Percentiles rank a stretch among this genome's conserved stretches.
phyloP scores from a whole-genome alignment of 1,284 basidiomycete species.

The Ganoderma multipileum region DNA sequence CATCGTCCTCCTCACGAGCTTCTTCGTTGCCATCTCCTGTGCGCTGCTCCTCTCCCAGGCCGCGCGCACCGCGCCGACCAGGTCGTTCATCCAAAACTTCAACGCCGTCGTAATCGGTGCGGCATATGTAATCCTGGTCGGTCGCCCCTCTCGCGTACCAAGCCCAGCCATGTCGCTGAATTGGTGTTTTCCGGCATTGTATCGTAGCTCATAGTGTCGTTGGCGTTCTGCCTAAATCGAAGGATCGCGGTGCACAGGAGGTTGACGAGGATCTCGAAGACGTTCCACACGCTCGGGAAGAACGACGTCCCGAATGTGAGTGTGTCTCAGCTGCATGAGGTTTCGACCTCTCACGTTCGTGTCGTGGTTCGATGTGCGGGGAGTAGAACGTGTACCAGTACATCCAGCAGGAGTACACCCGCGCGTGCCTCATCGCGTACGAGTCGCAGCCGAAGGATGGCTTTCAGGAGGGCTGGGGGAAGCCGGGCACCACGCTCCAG shows the following conservation, averaged over 20 bases:
- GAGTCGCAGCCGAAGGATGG: slow-evolving; percentile 78
- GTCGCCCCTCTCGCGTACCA: slow-evolving; percentile 32
- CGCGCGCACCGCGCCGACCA: slow-evolving; percentile 61
- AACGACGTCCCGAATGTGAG: slow-evolving; percentile 79
- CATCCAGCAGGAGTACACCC: slow-evolving; percentile 80
- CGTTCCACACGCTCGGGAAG: slow-evolving; percentile 64
- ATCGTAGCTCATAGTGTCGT: slow-evolving; percentile 55
- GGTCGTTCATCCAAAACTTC: slow-evolving; percentile 63
- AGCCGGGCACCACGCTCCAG: slow-evolving; percentile 67
- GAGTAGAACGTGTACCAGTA: slow-evolving; percentile 73
- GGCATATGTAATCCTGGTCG: slow-evolving; percentile 70
- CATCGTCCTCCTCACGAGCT: slow-evolving; percentile 59
- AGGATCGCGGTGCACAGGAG: slow-evolving; percentile 66
- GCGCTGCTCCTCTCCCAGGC: slow-evolving; percentile 72
- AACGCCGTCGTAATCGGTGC: slow-evolving; percentile 70
- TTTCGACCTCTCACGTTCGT: background rate
- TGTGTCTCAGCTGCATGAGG: slow-evolving; percentile 11
- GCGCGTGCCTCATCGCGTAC: slow-evolving; percentile 78
- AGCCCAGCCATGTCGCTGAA: background rate
- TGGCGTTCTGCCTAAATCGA: slow-evolving; percentile 70
- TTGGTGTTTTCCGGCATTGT: background rate
- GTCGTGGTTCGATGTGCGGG: background rate
- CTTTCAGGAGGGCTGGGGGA: slow-evolving; percentile 83
- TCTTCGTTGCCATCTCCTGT: slow-evolving; percentile 67
- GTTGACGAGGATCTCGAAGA: slow-evolving; percentile 76